Evolutionary conservation across 2,329 filamentous ascomycete species (phyloP).

Genomic region (Metarhizium sp.): DNA sequence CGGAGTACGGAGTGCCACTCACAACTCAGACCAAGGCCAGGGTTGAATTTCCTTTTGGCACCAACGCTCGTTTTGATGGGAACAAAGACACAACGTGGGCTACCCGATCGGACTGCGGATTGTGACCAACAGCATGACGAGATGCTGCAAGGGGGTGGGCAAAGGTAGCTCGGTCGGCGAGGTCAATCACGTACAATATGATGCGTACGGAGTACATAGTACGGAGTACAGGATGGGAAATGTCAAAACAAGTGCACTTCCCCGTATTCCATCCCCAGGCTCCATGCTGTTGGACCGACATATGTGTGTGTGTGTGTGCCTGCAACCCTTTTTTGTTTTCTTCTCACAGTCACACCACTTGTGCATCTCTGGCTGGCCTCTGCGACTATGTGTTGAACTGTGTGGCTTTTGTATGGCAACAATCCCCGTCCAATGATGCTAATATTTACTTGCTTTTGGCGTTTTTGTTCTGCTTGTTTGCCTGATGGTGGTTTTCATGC

Average conservation of each 20-base stretch:
- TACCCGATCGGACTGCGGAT: conserved; percentile 10
- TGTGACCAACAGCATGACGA: background rate
- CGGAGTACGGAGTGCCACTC: conserved; percentile 9
- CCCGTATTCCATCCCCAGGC: background rate
- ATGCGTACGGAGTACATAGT: background rate
- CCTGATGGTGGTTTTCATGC: background rate
- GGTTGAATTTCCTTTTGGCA: background rate
- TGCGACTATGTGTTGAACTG: background rate
- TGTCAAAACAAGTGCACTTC: background rate
- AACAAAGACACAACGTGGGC: conserved; percentile 9
- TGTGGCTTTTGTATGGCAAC: background rate
- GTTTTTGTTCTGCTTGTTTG: background rate
- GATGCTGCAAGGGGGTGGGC: conserved; percentile 4
- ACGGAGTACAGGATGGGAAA: background rate
- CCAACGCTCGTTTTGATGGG: background rate
- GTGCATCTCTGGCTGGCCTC: background rate
- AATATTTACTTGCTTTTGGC: background rate
- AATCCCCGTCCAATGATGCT: background rate
- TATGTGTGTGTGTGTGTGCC: background rate
- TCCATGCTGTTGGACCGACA: background rate
- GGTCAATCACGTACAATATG: background rate
- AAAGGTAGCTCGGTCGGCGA: background rate
- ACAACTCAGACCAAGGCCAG: background rate
- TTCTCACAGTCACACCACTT: background rate
- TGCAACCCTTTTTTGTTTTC: background rate